phyloP scores from a whole-genome alignment of 768 basidiomycete genomes.

The Kondoa subrosea region DNA sequence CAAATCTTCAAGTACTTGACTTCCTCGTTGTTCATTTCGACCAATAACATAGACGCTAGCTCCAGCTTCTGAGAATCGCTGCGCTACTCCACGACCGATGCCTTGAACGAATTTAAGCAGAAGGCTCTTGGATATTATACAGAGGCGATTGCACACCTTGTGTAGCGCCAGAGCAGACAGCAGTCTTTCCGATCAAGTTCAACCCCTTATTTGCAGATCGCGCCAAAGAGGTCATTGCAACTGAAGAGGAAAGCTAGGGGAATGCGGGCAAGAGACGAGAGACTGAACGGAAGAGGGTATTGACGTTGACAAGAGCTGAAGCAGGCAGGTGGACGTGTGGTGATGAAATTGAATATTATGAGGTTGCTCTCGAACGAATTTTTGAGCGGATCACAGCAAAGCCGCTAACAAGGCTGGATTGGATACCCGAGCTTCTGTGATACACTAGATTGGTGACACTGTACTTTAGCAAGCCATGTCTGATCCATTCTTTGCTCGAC shows the following conservation, averaged over 20 bases:
- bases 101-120: constrained; percentile 14
- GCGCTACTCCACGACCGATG: constrained; percentile 22
- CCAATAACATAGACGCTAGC: constrained; percentile 25
- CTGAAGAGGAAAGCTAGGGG: background rate
- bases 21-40: constrained; percentile 16
- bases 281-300: too few species aligned
- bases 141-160: too few species aligned
- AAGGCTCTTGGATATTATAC: too few species aligned
- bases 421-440: background rate
- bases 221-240: constrained; percentile 19
- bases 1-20: constrained; percentile 18
- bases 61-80: constrained; percentile 24
- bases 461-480: too few species aligned
- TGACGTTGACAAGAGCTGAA: too few species aligned
- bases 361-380: too few species aligned
- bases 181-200: constrained; percentile 23
- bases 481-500: background rate
- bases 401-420: background rate
- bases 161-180: constrained; percentile 17
- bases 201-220: constrained; percentile 19
- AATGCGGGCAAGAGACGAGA: background rate
- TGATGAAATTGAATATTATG: too few species aligned
- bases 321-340: too few species aligned
- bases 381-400: too few species aligned
- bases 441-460: too few species aligned